Base-by-base conservation (phyloP, 768 basidiomycete genomes). In the Russula earlei region DNA sequence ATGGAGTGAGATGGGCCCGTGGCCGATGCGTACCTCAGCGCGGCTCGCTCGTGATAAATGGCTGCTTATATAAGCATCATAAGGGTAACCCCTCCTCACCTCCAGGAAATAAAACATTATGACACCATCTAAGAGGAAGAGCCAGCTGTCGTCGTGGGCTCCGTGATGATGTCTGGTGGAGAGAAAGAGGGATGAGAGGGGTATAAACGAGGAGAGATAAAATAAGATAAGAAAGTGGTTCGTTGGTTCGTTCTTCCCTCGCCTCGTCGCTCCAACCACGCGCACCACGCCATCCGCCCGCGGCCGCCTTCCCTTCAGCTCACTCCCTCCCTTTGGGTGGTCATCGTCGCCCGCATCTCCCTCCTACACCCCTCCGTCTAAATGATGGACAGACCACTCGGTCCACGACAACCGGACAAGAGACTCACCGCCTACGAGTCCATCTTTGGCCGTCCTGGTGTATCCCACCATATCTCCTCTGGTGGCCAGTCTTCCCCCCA, bases 381-480 rank as follows among this genome's bases (percentile, higher is more conserved):
- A 59, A 58, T 64, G 55, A 78, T 78, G 77, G 77, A 79, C 63
- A 71, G 74, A 62, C 78, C 77, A 57, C 67, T 80, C 63, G 86
- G 85, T 49, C 84, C 85, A 71, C 69, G 76, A 51, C 70, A 66
- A 56, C 75, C 75, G 43, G 85, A 88, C 71, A 88, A 89, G 67
- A 84, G 89, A 51, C 74, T 80, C 69, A 80, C 82, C 53, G 89
- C 89, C 44, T 92, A 90, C 73, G 86, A 91, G 69, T 81, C 84
- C 66, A 91, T 92, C 72, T 92, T 92, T 70, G 88, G 88, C 24
- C 79, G 89, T 24, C 85, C 87, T 49, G 79, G 80, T 49, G 71
- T 75, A 44, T 61, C 73, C 31, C 81, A 82, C 68, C 83, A 82
- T 62, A 69, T 25, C 60, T 15, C 58, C 49, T 63, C 66, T 44